Conservation (phyloP, 73 alveolate species). For the Paramecium pentaurelia region DNA sequence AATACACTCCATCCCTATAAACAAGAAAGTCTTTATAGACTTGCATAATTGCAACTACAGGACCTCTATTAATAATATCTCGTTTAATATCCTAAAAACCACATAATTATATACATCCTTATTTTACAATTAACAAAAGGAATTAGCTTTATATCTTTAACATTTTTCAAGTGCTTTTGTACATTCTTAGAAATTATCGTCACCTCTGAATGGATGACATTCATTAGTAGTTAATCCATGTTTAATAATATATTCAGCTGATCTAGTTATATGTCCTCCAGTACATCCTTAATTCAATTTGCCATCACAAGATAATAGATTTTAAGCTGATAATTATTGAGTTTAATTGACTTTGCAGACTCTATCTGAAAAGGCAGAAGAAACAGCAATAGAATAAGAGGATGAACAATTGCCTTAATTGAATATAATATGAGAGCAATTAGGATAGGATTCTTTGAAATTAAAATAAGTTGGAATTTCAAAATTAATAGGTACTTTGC, state of each 20-base stretch:
- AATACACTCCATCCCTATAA: conserved; percentile 71
- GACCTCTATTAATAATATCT: conserved; percentile 85
- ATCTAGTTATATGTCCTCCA: conserved; percentile 77
- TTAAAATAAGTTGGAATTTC: neutral
- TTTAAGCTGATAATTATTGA: conserved; percentile 64
- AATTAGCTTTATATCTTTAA: neutral
- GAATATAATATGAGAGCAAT: neutral
- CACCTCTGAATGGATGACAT: conserved; percentile 41
- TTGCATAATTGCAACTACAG: conserved; percentile 81
- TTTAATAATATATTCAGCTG: conserved; percentile 54
- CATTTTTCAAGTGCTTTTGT: neutral
- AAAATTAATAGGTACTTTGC: neutral
- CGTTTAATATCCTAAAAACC: conserved; percentile 68
- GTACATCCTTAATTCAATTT: conserved; percentile 67
- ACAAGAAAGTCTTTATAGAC: conserved; percentile 81
- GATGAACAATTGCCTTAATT: conserved; percentile 52
- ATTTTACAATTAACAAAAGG: neutral
- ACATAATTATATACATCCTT: neutral
- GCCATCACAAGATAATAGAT: neutral
- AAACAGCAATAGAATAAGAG: neutral
- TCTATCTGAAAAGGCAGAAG: conserved; percentile 42
- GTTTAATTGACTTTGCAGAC: conserved; percentile 41
- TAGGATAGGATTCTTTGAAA: neutral
- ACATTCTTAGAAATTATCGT: neutral
- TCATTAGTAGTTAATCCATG: conserved; percentile 14